A percentile compares a stretch with the other conserved stretches of the same genome.
Evolutionary conservation across 306 rosid genomes (phyloP).

Genomic region (cucumber (Cucumis sativus)): DNA sequence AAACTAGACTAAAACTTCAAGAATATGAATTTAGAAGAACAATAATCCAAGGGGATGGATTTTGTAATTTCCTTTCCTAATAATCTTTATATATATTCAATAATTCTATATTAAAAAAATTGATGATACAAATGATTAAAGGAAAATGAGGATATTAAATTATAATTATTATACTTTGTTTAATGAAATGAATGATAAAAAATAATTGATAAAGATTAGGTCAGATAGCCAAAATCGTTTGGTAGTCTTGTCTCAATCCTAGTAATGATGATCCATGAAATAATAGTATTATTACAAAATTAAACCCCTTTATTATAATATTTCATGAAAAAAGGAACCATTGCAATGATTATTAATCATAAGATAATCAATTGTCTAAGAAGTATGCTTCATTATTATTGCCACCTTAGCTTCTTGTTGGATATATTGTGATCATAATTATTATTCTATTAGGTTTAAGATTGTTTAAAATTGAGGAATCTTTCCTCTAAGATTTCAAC

Average conservation of each 20-base stretch:
- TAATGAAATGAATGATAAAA: background rate
- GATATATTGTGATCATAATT: background rate
- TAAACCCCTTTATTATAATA: background rate
- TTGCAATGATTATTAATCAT: slow-evolving; percentile 3
- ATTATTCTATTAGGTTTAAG: background rate
- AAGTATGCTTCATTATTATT: background rate
- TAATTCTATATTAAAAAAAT: background rate
- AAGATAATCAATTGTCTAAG: background rate
- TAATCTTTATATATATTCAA: background rate
- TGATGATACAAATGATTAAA: background rate
- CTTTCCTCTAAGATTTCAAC: too few species aligned
- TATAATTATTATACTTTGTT: background rate
- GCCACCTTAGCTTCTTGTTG: background rate
- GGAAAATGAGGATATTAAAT: background rate
- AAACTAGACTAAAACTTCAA: background rate
- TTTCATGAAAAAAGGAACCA: background rate
- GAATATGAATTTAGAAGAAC: background rate
- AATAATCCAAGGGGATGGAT: background rate
- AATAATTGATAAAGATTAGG: background rate
- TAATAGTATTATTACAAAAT: background rate
- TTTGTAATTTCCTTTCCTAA: background rate
- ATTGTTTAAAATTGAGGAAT: background rate
- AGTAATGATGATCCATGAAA: background rate
- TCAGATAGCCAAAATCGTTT: background rate
- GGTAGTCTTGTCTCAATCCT: background rate